Evolutionary conservation across 371 early-diverging fungal genomes (phyloP).

Genomic region (Haplosporangium sp.): DNA sequence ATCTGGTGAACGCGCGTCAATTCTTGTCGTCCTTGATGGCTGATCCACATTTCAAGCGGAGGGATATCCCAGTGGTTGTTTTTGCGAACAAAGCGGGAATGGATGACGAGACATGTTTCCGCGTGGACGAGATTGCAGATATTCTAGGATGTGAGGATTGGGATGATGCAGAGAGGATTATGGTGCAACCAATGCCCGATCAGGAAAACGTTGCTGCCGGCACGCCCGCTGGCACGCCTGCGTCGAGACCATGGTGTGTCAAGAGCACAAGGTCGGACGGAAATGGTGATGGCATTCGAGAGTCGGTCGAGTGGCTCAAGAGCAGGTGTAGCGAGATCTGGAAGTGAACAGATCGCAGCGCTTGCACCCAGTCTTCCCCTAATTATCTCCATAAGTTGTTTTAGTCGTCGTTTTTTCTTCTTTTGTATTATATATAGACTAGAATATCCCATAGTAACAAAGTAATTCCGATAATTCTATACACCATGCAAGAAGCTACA

Average conservation of each 20-base stretch:
- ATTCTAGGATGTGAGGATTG: constrained; percentile 53
- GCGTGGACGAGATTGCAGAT: constrained; percentile 53
- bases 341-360: background rate
- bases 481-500: no score
- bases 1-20: constrained; percentile 45
- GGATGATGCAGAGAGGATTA: constrained; percentile 14
- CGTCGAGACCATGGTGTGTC: constrained; percentile 45
- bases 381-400: no score
- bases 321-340: constrained; percentile 50
- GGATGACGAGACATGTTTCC: constrained; percentile 44
- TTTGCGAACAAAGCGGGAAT: constrained; percentile 54
- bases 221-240: no score
- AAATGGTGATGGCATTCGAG: constrained; percentile 41
- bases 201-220: no score
- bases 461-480: no score
- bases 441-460: no score
- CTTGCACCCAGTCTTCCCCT: no score
- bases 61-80: constrained; percentile 48
- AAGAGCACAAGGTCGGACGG: constrained; percentile 52
- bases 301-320: constrained; percentile 55
- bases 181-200: no score
- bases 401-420: no score
- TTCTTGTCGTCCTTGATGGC: constrained; percentile 36
- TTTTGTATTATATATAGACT: no score
- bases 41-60: constrained; percentile 35